Conservation (phyloP, 768 basidiomycete genomes). For the Mrakia hoshinonis region DNA sequence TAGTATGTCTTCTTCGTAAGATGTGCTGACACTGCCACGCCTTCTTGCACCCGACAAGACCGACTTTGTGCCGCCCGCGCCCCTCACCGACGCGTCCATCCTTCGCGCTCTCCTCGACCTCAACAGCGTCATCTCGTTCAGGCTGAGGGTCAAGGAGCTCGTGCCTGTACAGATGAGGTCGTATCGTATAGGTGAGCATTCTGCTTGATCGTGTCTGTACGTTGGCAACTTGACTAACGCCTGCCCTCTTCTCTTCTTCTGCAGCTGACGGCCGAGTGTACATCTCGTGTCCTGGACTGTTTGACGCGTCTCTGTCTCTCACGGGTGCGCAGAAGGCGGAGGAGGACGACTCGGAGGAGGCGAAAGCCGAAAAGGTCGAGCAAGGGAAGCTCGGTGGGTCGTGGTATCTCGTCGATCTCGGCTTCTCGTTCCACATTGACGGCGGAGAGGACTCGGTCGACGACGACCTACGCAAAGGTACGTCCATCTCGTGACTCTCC, state of each 20-base stretch:
- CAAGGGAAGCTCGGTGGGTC: constrained; percentile 49
- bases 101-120: constrained; percentile 10
- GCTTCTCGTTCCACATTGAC: constrained; percentile 66
- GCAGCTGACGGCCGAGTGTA: constrained; percentile 67
- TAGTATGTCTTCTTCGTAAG: constrained; percentile 13
- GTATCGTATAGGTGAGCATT: constrained; percentile 11
- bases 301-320: constrained; percentile 65
- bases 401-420: constrained; percentile 49
- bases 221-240: background rate
- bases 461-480: constrained; percentile 28
- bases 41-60: background rate
- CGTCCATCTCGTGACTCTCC: background rate
- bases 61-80: constrained; percentile 20
- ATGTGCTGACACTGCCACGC: background rate
- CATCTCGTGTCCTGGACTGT: constrained; percentile 64
- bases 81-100: constrained; percentile 4
- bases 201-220: too few relatives aligned
- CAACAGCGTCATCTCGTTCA: constrained; percentile 21
- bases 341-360: constrained; percentile 13
- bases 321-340: constrained; percentile 46
- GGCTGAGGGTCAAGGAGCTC: constrained; percentile 27
- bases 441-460: constrained; percentile 15
- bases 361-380: background rate
- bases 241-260: background rate
- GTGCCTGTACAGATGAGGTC: constrained; percentile 25